Evolutionary conservation across 805 yeast genomes (phyloP).

Genomic region (Ogataea minuta): DNA sequence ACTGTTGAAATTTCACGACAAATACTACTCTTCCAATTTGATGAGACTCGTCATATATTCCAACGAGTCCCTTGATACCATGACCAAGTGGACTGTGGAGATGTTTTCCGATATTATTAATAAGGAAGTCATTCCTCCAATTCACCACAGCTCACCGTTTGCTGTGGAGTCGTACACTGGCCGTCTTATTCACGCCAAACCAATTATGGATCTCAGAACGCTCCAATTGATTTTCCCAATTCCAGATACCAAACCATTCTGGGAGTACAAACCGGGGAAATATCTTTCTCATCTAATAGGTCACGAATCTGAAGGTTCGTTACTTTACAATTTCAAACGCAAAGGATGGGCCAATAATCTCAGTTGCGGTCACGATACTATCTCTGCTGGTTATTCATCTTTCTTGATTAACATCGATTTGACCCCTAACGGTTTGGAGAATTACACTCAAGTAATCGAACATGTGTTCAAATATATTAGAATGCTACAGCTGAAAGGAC

Average conservation of each 20-base stretch:
- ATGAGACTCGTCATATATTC: conserved; percentile 89
- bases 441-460: conserved; percentile 60
- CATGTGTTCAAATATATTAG: conserved; percentile 71
- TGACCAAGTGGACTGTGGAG: conserved; percentile 68
- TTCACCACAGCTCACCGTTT: conserved; percentile 46
- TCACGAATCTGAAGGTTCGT: conserved; percentile 88
- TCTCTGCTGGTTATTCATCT: conserved; percentile 64
- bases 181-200: conserved; percentile 62
- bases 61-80: conserved; percentile 68
- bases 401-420: conserved; percentile 74
- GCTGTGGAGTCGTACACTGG: conserved; percentile 48
- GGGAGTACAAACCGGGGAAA: conserved; percentile 68
- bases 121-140: conserved; percentile 41
- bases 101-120: conserved; percentile 65
- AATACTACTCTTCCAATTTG: conserved; percentile 77
- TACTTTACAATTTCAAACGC: conserved; percentile 64
- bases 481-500: conserved; percentile 53
- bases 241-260: conserved; percentile 68
- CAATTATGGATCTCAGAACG: conserved; percentile 76
- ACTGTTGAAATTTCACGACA: conserved; percentile 68
- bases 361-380: conserved; percentile 66
- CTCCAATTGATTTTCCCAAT: conserved; percentile 67
- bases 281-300: conserved; percentile 83
- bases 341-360: conserved; percentile 79
- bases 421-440: conserved; percentile 65